A percentile compares a stretch with the other conserved stretches of the same genome.
phyloP scores from a whole-genome alignment of 2,329 filamentous ascomycete species.

The Sarocladiaceae sp. region DNA sequence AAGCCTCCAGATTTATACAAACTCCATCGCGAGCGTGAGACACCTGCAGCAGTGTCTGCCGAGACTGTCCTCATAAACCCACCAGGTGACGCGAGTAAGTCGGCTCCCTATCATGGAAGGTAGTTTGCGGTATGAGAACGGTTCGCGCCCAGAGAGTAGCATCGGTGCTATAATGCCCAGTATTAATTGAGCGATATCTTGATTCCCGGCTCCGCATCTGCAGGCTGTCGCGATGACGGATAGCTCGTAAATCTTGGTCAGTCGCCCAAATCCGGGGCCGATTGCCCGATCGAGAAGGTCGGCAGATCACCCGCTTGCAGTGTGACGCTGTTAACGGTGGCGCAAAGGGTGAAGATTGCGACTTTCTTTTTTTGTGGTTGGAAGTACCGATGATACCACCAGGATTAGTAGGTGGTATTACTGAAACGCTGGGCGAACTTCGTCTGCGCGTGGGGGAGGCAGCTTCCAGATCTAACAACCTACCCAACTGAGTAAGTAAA shows the following conservation, averaged over 20 bases:
- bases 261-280: not conserved
- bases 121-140: constrained; percentile 1
- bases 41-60: constrained; percentile 2
- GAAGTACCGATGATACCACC: constrained; percentile 4
- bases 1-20: constrained; percentile 8
- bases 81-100: constrained; percentile 2
- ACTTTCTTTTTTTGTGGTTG: constrained; percentile 6
- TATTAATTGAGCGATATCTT: not conserved
- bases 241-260: not conserved
- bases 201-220: not conserved
- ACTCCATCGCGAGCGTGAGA: not conserved
- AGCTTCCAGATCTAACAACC: constrained; percentile 1
- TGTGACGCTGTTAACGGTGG: constrained; percentile 2
- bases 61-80: constrained; percentile 3
- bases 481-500: too few species aligned
- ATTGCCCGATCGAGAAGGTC: constrained; percentile 10
- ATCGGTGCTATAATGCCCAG: not conserved
- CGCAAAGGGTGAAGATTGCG: not conserved
- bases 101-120: constrained; percentile 7
- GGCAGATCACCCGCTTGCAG: constrained; percentile 6
- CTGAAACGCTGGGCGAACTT: constrained; percentile 2
- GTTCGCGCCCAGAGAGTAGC: constrained; percentile 4
- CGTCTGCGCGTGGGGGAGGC: not conserved
- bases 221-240: not conserved
- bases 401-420: constrained; percentile 8